These are phyloP conservation scores for Chiua virens DNA, from an alignment of 768 basidiomycete species.

Conservation along the genomic window DNA sequence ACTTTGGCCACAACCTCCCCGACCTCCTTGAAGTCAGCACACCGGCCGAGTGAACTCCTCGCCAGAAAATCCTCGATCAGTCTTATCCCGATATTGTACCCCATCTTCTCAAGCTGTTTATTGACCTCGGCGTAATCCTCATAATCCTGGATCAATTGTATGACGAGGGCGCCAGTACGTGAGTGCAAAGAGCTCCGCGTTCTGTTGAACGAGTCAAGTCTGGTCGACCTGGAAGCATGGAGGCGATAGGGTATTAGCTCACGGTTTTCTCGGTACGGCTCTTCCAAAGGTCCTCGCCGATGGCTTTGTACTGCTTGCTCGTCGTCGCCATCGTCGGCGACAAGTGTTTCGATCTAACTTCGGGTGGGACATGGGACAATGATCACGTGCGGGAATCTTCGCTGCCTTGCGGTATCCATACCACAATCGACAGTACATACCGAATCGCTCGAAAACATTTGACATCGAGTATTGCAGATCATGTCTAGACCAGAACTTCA, in stretches of 20 bases:
- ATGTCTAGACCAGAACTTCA: slow-evolving; percentile 90
- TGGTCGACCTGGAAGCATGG: slow-evolving; percentile 14
- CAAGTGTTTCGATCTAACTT: not conserved
- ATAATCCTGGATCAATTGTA: slow-evolving; percentile 98
- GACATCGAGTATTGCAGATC: not conserved
- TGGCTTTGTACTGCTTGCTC: slow-evolving; percentile 81
- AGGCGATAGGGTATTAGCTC: slow-evolving; percentile 28
- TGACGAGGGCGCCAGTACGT: slow-evolving; percentile 97
- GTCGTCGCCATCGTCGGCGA: slow-evolving; percentile 58
- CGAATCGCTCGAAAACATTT: not conserved
- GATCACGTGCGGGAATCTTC: slow-evolving; percentile 23
- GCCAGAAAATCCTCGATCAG: slow-evolving; percentile 98
- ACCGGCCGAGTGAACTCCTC: slow-evolving; percentile 86
- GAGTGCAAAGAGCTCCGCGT: slow-evolving; percentile 94
- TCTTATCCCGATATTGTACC: slow-evolving; percentile 95
- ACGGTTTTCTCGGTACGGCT: slow-evolving; percentile 93
- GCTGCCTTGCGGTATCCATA: not conserved
- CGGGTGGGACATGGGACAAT: slow-evolving; percentile 7
- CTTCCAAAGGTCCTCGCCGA: slow-evolving; percentile 97
- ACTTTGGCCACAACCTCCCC: slow-evolving; percentile 97
- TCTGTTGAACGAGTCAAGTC: slow-evolving; percentile 51
- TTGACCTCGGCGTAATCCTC: slow-evolving; percentile 96
- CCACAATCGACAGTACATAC: not conserved
- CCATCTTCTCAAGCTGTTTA: slow-evolving; percentile 99
- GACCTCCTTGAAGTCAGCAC: slow-evolving; percentile 89